Evolutionary conservation across 257 asterid genomes (phyloP).

Genomic region (Ballota nigra): DNA sequence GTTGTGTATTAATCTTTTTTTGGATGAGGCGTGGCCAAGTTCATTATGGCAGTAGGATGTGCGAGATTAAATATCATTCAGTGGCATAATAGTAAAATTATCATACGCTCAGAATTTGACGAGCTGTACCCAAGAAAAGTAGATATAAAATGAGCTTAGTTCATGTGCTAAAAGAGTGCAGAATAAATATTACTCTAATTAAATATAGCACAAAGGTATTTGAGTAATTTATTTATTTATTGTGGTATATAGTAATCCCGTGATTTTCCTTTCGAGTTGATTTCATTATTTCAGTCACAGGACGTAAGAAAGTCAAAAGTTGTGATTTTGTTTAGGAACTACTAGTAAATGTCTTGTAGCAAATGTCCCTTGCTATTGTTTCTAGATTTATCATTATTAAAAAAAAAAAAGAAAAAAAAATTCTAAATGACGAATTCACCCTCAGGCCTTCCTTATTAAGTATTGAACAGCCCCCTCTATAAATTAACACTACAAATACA

Average conservation of each 20-base stretch:
- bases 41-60: constrained; percentile 10
- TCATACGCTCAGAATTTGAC: no score
- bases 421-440: constrained; percentile 28
- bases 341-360: no score
- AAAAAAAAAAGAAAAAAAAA: no score
- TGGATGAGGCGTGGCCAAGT: constrained; percentile 14
- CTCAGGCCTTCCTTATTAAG: neutral
- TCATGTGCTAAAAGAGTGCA: no score
- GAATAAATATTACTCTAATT: no score
- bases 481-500: constrained; percentile 23
- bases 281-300: no score
- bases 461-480: constrained; percentile 16
- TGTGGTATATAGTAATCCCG: neutral
- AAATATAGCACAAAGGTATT: no score
- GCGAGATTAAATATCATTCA: neutral
- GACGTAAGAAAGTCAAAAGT: constrained; percentile 10
- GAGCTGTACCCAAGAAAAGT: no score
- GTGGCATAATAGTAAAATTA: neutral
- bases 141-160: no score
- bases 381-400: neutral
- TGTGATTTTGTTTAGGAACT: constrained; percentile 13
- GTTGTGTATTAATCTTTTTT: neutral
- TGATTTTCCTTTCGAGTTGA: neutral
- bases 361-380: neutral
- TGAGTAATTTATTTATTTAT: no score